Evolutionary conservation across 768 basidiomycete genomes (phyloP).

Genomic region (Russula lepida): DNA sequence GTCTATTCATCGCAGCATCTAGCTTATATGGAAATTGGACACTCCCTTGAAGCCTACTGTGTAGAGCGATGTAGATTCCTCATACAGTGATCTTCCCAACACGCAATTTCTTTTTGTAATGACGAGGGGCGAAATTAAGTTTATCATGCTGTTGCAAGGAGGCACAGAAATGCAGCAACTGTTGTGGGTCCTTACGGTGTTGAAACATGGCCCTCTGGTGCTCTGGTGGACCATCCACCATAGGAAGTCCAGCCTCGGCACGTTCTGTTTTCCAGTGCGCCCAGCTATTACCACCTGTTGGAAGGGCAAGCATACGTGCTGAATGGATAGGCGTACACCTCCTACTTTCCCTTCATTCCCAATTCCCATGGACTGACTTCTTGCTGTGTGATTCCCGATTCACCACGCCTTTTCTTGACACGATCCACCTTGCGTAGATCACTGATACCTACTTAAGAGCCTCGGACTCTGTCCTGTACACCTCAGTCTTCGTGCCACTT

Average conservation of each 20-base stretch:
- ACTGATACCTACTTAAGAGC: too few relatives aligned
- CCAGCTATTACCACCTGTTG: conserved; percentile 57
- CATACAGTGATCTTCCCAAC: background rate
- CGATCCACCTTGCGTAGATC: too few relatives aligned
- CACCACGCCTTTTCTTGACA: too few relatives aligned
- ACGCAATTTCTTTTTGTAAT: background rate
- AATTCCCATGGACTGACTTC: too few relatives aligned
- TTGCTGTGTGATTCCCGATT: too few relatives aligned
- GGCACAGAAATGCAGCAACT: conserved; percentile 15
- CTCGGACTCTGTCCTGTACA: too few relatives aligned
- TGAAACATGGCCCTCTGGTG: conserved; percentile 3
- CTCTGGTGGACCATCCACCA: conserved; percentile 30
- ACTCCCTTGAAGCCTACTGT: conserved; percentile 1
- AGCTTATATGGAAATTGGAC: conserved; percentile 4
- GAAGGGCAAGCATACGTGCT: too few relatives aligned
- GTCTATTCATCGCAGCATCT: conserved; percentile 39
- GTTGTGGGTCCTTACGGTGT: background rate
- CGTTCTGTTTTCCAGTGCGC: conserved; percentile 44
- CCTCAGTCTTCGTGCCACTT: too few relatives aligned
- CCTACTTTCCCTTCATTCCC: too few relatives aligned
- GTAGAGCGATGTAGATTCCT: background rate
- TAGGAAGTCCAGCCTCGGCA: conserved; percentile 38
- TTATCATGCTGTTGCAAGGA: background rate
- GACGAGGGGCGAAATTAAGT: background rate
- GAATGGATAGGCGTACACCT: too few relatives aligned